phyloP scores from a whole-genome alignment of 1,139 yeast genomes.

The Candida neerlandica region DNA sequence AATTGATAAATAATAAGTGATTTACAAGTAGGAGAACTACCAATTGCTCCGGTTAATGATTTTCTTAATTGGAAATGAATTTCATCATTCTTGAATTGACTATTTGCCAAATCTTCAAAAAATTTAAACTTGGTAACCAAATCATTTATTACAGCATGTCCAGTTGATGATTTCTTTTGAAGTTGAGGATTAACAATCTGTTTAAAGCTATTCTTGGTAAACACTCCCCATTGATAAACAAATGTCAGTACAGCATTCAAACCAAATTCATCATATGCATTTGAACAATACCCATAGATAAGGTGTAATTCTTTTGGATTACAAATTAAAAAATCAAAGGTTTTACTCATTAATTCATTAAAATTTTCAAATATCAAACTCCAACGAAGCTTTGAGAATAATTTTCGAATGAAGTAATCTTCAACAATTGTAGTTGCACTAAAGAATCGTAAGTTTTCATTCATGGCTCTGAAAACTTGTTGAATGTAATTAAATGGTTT shows the following conservation, averaged over 20 bases:
- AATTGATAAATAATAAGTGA: conserved; percentile 26
- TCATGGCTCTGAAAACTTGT: conserved; percentile 17
- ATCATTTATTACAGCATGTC: background rate
- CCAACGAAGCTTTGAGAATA: conserved; percentile 34
- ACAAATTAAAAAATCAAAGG: conserved; percentile 24
- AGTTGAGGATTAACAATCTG: background rate
- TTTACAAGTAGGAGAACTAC: conserved; percentile 22
- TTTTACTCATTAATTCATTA: conserved; percentile 19
- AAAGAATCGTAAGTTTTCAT: conserved; percentile 23
- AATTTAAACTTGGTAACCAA: conserved; percentile 1
- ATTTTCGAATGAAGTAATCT: conserved; percentile 21
- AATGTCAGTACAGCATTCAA: conserved; percentile 25
- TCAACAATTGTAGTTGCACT: conserved; percentile 29
- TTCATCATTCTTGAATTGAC: conserved; percentile 13
- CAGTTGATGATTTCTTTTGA: conserved; percentile 2
- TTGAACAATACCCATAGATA: conserved; percentile 22
- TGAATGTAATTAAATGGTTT: conserved; percentile 24
- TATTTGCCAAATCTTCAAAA: background rate
- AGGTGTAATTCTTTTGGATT: conserved; percentile 20
- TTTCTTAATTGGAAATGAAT: conserved; percentile 34
- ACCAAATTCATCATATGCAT: conserved; percentile 20
- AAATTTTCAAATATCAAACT: conserved; percentile 31
- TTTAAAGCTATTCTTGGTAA: conserved; percentile 7
- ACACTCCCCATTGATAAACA: conserved; percentile 25
- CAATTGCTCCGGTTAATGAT: conserved; percentile 28